Evolutionary conservation across 805 yeast genomes (phyloP), one percentile per base, ranked within the genome.

Genomic region (Candida sonorensis): DNA sequence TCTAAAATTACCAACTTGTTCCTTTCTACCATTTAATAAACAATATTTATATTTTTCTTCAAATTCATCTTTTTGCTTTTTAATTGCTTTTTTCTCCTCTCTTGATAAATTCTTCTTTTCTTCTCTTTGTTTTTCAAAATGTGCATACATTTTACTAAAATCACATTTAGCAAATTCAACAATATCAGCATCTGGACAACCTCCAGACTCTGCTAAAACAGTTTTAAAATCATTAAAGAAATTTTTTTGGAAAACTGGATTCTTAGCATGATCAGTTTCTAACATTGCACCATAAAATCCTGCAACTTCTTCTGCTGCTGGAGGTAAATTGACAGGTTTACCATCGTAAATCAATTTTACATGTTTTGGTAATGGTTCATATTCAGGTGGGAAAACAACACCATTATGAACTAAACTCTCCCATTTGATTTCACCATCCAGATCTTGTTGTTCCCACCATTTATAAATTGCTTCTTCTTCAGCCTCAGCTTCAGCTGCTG

Each of bases 231-330:
- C 97, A 9, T 66, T 53, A 48, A 90, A 90, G 62, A 90, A 90
- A 56, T 90, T 90, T 50, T 77, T 74, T 43, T 80, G 94, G 56
- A 90, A 90, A 0, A 75, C 77, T 0, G 94, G 87, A 50, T 87
- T 90, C 40, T 77, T 71, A 10, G 87, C 92, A 58, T 90, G 96
- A 43, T 90, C 96, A 1, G 87, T 71, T 42, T 84, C 87, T 27
- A 88, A 41, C 75, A 90, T 69, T 5, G 95, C 95, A 8, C 81
- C 97, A 56, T 70, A 90, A 51, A 87, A 90, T 0, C 96, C 97
- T 0, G 97, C 97, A 22, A 90, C 96, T 57, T 90, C 97, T 59
- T 90, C 98, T 2, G 96, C 97, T 35, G 68, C 82, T 1, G 64
- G 60, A 1, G 95, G 90, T 36, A 90, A 64, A 18, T 64, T 64